Evolutionary conservation across 2,329 filamentous ascomycete genomes (phyloP), one percentile per base, ranked within the genome.

Genomic region (Zalaria sp.): DNA sequence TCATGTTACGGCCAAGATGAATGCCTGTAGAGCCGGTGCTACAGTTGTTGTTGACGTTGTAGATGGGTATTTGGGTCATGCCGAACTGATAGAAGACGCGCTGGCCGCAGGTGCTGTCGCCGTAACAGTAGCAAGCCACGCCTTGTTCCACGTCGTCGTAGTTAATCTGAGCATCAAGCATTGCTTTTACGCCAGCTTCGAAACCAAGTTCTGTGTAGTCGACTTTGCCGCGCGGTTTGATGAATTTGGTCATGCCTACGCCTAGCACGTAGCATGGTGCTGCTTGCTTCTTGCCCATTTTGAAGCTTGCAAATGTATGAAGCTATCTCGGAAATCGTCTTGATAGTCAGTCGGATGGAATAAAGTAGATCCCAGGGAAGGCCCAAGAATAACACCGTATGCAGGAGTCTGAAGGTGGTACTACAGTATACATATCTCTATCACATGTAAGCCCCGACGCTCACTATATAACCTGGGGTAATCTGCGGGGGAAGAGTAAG

Each of bases 1-100:
- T 79, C 59, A 93, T 72, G 41, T 80, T 85, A 29, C 87, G 72
- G 2, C 75, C 91, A 73, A 96, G 81, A 57, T 80, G 79, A 44
- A 96, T 68, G 5, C 89, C 91, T 0, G 89, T 94, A 4, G 81
- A 87, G n/a, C 89, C 91, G 0, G 89, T 96, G 3, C 84, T 85
- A 72, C 89, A 96, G 70, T 95, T 95, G 73, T 96, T 96, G 75
- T 95, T 96, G 57, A 94, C 86, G 57, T 96, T 96, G 72, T 93
- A 88, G 59, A 96, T 86, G 55, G 89, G 89, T 53, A 96, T 95
- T 57, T 82, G 73, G 35, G 88, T 95, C 81, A 96, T 88, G 68
- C 89, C 91, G 62, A 96, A 95, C 66, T 96, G 89, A 67, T 96
- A 96, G 67, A 96, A 95, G 57, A 96, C 88, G 50, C 89, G 81